Base-by-base conservation (phyloP, 805 yeast species). In the Schizosaccharomyces octosporus region DNA sequence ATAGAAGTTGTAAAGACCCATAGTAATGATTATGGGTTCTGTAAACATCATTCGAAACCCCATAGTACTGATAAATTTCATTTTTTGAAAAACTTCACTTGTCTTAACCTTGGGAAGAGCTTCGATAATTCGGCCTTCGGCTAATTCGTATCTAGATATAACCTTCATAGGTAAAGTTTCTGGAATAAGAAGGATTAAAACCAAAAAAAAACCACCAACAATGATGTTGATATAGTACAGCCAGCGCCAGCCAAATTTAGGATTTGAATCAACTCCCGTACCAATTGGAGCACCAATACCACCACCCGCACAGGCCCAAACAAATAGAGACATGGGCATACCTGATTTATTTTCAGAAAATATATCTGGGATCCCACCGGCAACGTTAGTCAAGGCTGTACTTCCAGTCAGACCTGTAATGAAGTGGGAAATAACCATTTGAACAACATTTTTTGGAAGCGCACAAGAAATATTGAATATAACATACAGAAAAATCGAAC, bases 241-340 rank as follows among this genome's bases (percentile, higher is more conserved):
- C 90, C 93, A 84, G 69, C 94, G 76, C 93, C 94, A 87, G n/a
- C 87, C 84, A 59, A 71, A 64, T 69, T 73, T 71, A 11, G 72
- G 67, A 64, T 77, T 74, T 36, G 73, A 77, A 43, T 81, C 79
- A 17, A 57, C 24, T 21, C 42, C 43, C 0, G 81, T 79, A 63
- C 86, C 84, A 61, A 78, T 76, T 62, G 85, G 80, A n/a, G 93
- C 93, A 0, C 87, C 87, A 55, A 83, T 51, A 24, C 36, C 15
- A 6, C 31, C 31, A 4, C 57, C 31, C 6, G 57, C 31, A 29
- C 57, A 51, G 36, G 57, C 36, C 57, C 57, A 51, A 27, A 85
- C 77, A 66, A 85, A 84, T n/a, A 82, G 65, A 3, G 82, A 74
- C 64, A 84, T 75, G 48, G 89, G 60, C 7, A 94, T 93, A 74